A percentile compares a stretch with the other conserved stretches of the same genome.
phyloP scores from a whole-genome alignment of 2,329 filamentous ascomycete species.

The Hirsutella thompsonii region DNA sequence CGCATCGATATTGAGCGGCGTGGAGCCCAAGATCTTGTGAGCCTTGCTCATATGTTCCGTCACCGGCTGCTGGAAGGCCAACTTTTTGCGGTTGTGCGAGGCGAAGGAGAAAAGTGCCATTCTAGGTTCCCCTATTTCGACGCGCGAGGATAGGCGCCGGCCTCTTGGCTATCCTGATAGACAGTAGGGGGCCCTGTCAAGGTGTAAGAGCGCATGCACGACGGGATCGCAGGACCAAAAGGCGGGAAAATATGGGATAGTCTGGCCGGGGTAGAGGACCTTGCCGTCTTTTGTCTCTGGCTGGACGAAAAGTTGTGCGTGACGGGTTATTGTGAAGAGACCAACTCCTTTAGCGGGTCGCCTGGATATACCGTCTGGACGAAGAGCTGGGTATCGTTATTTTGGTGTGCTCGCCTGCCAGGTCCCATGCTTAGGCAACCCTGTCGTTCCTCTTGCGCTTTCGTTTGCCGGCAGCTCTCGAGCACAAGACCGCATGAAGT shows the following conservation, averaged over 20 bases:
- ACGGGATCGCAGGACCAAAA: background rate
- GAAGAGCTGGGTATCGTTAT: background rate
- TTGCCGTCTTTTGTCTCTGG: constrained; percentile 1
- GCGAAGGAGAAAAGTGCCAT: constrained; percentile 36
- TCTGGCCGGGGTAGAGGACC: background rate
- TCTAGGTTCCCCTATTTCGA: background rate
- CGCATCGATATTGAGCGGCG: constrained; percentile 29
- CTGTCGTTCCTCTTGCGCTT: background rate
- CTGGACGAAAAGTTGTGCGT: no score
- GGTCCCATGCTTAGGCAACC: background rate
- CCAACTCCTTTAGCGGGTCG: constrained; percentile 3
- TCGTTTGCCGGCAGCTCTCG: background rate
- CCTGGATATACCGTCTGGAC: background rate
- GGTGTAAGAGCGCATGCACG: background rate
- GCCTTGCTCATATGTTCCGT: constrained; percentile 34
- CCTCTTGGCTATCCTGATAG: background rate
- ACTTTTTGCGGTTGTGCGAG: constrained; percentile 32
- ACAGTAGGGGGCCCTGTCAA: background rate
- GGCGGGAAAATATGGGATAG: background rate
- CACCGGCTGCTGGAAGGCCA: constrained; percentile 9
- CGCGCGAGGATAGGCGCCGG: background rate
- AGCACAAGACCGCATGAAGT: background rate
- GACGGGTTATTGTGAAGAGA: background rate
- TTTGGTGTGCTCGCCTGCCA: background rate
- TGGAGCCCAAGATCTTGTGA: constrained; percentile 35